Evolutionary conservation across 2,329 filamentous ascomycete genomes (phyloP).

Genomic region (Phialophora verrucosa): DNA sequence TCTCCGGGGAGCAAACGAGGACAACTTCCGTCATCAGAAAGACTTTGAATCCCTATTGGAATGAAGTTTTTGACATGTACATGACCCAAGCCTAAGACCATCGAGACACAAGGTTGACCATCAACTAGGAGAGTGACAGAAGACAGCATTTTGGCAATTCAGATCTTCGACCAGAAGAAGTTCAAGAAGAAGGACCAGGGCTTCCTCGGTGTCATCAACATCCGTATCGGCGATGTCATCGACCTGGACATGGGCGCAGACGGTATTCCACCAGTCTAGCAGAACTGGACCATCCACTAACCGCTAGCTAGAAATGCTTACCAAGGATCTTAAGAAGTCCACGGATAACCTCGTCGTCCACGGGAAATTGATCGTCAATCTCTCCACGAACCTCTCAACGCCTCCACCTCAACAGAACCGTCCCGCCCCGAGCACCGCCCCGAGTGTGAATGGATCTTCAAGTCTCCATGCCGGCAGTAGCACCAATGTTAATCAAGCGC

Average conservation of each 20-base stretch:
- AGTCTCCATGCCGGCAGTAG: conserved; percentile 26
- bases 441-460: conserved; percentile 33
- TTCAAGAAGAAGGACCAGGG: conserved; percentile 99
- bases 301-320: conserved; percentile 79
- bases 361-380: conserved; percentile 93
- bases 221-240: conserved; percentile 91
- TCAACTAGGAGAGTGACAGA: conserved; percentile 78
- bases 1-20: conserved; percentile 97
- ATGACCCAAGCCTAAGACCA: conserved; percentile 43
- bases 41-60: conserved; percentile 99
- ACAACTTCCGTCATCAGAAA: conserved; percentile 98
- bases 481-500: conserved; percentile 31
- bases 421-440: conserved; percentile 31
- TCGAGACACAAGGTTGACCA: conserved; percentile 7
- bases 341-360: conserved; percentile 98
- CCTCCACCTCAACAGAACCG: conserved; percentile 36
- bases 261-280: conserved; percentile 63
- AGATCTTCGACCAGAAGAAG: conserved; percentile 99
- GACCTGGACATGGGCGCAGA: conserved; percentile 88
- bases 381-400: conserved; percentile 84
- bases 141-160: conserved; percentile 94
- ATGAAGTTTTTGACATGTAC: conserved; percentile 98
- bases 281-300: conserved; percentile 25
- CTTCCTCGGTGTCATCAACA: conserved; percentile 96
- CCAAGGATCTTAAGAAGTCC: conserved; percentile 93